Percentiles rank a stretch among this genome's conserved stretches.
phyloP scores from a whole-genome alignment of 1,284 basidiomycete species.

The Mycena sp. region DNA sequence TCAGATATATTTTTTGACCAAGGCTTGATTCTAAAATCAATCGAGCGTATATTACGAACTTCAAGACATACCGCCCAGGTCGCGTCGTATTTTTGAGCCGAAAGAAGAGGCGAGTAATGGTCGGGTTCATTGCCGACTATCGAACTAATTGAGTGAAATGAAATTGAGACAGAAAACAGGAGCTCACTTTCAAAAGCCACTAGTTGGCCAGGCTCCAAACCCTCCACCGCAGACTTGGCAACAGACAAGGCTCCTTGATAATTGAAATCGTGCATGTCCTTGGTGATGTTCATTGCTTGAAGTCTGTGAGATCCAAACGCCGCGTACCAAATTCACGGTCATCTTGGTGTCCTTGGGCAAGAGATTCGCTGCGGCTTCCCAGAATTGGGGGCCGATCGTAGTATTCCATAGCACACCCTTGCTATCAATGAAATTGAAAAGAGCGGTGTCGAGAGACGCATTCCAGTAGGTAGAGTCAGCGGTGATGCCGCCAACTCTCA shows the following conservation, averaged over 20 bases:
- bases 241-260: constrained; percentile 53
- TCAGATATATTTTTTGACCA: constrained; percentile 57
- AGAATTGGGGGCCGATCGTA: constrained; percentile 58
- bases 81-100: constrained; percentile 51
- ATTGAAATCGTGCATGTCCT: constrained; percentile 55
- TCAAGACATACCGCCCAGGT: constrained; percentile 50
- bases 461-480: constrained; percentile 62
- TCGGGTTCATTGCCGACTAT: constrained; percentile 64
- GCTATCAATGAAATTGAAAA: constrained; percentile 55
- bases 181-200: constrained; percentile 55
- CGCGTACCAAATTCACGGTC: constrained; percentile 52
- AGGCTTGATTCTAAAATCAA: constrained; percentile 37
- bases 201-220: constrained; percentile 48
- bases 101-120: constrained; percentile 50
- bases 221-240: constrained; percentile 51
- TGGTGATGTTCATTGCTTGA: not conserved
- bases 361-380: constrained; percentile 46
- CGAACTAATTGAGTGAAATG: constrained; percentile 23
- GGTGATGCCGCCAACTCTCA: constrained; percentile 61
- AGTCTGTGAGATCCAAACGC: constrained; percentile 7
- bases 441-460: constrained; percentile 45
- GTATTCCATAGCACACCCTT: constrained; percentile 55
- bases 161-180: not conserved
- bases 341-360: constrained; percentile 56
- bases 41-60: not conserved